phyloP scores from a whole-genome alignment of 192 early-diverging fungal species.

The Entophlyctis luteolus region DNA sequence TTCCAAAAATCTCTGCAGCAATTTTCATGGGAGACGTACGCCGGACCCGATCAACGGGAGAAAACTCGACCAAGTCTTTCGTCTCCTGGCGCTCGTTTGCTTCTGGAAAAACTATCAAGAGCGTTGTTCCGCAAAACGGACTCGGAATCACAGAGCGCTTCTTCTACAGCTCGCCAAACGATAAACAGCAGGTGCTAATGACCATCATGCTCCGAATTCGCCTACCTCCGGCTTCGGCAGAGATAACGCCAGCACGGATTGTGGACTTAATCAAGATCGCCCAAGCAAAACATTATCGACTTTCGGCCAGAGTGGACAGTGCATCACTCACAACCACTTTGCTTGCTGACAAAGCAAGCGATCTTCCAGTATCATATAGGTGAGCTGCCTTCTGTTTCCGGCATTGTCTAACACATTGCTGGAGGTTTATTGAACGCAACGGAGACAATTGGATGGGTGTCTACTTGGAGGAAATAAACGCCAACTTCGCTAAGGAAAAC shows the following conservation, averaged over 20 bases:
- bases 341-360: constrained; percentile 36
- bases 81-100: neutral
- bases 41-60: neutral
- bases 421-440: constrained; percentile 13
- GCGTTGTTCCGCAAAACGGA: constrained; percentile 16
- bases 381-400: neutral
- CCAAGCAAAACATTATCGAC: constrained; percentile 40
- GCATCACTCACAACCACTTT: constrained; percentile 28
- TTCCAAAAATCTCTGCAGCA: no score
- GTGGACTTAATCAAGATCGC: constrained; percentile 38
- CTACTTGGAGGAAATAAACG: constrained; percentile 36
- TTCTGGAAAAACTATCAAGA: neutral
- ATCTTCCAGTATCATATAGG: constrained; percentile 30
- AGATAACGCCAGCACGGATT: constrained; percentile 17
- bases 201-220: constrained; percentile 27
- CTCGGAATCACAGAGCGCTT: constrained; percentile 45
- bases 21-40: no score
- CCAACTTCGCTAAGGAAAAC: constrained; percentile 40
- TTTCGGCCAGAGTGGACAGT: constrained; percentile 35
- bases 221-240: constrained; percentile 20
- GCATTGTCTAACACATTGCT: neutral
- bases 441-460: constrained; percentile 27
- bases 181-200: constrained; percentile 43
- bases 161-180: constrained; percentile 37
- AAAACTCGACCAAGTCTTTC: neutral